A percentile compares a stretch with the other conserved stretches of the same genome.
These are phyloP conservation scores for Talinum fruticosum DNA, from an alignment of 148 eudicot species.

Conservation along the genomic window DNA sequence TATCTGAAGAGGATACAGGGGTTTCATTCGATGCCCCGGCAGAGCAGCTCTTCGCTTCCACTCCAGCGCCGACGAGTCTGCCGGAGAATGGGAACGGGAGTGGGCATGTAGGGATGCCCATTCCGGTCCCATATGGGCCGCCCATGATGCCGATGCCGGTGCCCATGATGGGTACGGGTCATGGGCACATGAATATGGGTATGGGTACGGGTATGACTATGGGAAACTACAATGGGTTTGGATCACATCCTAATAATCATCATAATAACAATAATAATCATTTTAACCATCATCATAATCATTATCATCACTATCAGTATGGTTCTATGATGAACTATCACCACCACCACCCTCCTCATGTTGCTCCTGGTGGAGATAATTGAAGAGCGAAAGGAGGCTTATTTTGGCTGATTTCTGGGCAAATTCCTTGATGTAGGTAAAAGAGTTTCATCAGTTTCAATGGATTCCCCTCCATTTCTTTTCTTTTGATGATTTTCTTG, in stretches of 20 bases:
- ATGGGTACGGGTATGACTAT: not conserved
- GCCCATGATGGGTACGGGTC: not conserved
- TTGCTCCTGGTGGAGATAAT: slow-evolving; percentile 13
- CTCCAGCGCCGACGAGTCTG: not conserved
- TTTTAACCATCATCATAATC: not conserved
- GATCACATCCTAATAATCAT: slow-evolving; percentile 1
- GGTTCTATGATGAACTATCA: slow-evolving; percentile 10
- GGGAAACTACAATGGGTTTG: slow-evolving; percentile 11
- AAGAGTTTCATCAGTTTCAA: not conserved
- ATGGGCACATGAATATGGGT: not conserved
- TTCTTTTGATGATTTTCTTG: not conserved
- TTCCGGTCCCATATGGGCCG: no score
- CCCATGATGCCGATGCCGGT: not conserved
- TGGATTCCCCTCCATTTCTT: no score
- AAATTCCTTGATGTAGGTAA: slow-evolving; percentile 4
- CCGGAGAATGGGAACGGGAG: not conserved
- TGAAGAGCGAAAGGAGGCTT: slow-evolving; percentile 4
- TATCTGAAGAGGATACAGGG: slow-evolving; percentile 73
- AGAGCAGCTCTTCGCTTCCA: not conserved
- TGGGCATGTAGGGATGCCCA: not conserved
- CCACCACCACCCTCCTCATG: slow-evolving; percentile 13
- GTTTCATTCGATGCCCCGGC: slow-evolving; percentile 5
- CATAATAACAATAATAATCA: not conserved
- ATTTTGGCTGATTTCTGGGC: not conserved
- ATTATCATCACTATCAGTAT: slow-evolving; percentile 9